A percentile compares a stretch with the other conserved stretches of the same genome.
Evolutionary conservation across 2,329 filamentous ascomycete species (phyloP).

Genomic region (Aureobasidium sp.): DNA sequence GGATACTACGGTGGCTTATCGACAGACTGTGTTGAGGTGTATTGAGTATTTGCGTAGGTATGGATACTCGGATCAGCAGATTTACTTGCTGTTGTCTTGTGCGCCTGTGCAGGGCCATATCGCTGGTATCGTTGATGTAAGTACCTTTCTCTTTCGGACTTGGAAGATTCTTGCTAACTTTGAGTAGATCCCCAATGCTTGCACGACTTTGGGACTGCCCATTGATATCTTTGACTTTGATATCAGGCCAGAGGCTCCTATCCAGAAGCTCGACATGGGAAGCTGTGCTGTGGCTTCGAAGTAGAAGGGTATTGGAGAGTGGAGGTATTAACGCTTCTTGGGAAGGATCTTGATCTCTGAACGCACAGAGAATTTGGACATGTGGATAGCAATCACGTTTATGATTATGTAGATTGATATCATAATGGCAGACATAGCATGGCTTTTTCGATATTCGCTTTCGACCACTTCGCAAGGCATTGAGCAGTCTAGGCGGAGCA

Average conservation of each 20-base stretch:
- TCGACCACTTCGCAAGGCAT: too few relatives aligned
- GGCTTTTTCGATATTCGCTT: too few relatives aligned
- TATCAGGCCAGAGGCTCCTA: constrained; percentile 59
- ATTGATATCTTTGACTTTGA: constrained; percentile 97
- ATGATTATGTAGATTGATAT: too few relatives aligned
- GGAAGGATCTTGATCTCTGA: too few relatives aligned
- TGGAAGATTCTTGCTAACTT: too few relatives aligned
- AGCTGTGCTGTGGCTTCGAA: constrained; percentile 55
- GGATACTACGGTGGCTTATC: constrained; percentile 78
- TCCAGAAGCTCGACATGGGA: constrained; percentile 59
- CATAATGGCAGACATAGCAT: too few relatives aligned
- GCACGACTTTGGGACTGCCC: constrained; percentile 78
- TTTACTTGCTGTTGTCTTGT: constrained; percentile 76
- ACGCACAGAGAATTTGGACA: too few relatives aligned
- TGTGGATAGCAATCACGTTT: too few relatives aligned
- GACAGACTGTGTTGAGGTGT: constrained; percentile 67
- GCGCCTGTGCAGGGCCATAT: constrained; percentile 83
- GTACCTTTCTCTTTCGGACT: not conserved
- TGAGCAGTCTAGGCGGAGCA: too few relatives aligned
- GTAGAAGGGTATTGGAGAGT: not conserved
- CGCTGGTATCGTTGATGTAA: constrained; percentile 72
- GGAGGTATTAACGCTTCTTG: too few relatives aligned
- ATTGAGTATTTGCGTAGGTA: constrained; percentile 75
- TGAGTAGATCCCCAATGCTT: constrained; percentile 66
- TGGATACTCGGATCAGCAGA: constrained; percentile 65